Conservation (phyloP, 2,329 filamentous ascomycete species). For the Penicillium sp. region DNA sequence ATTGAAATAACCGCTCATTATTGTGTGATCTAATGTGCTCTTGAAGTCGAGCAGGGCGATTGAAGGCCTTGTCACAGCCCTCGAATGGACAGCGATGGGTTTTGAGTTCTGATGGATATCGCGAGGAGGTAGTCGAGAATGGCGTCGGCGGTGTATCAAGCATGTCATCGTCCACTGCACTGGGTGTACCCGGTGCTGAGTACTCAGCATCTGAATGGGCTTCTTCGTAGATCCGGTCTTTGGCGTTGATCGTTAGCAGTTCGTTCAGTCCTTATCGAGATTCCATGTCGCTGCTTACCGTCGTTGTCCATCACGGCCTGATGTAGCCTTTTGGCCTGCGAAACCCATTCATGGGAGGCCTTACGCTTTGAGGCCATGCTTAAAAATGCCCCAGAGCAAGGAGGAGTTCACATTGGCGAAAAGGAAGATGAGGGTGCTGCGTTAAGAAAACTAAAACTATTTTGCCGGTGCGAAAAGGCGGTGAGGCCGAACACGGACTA, state of each 20-base stretch:
- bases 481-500: conserved; percentile 32
- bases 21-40: conserved; percentile 82
- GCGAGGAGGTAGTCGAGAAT: conserved; percentile 49
- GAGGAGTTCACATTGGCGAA: not conserved
- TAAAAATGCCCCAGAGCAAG: conserved; percentile 1
- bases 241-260: conserved; percentile 32
- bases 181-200: conserved; percentile 29
- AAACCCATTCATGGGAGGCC: conserved; percentile 24
- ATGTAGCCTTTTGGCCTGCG: conserved; percentile 33
- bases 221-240: conserved; percentile 36
- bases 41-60: conserved; percentile 75
- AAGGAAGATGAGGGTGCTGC: not conserved
- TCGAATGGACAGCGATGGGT: conserved; percentile 72
- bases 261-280: conserved; percentile 3
- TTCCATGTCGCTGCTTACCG: conserved; percentile 24
- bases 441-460: conserved; percentile 26
- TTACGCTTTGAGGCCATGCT: conserved; percentile 41
- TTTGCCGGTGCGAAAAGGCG: conserved; percentile 33
- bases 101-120: conserved; percentile 67
- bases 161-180: conserved; percentile 30
- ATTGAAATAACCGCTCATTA: conserved; percentile 77
- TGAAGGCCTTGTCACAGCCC: conserved; percentile 78
- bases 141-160: conserved; percentile 53
- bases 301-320: conserved; percentile 26
- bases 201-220: conserved; percentile 36